Conservation (phyloP, 768 basidiomycete genomes). For the Clathrus columnatus region DNA sequence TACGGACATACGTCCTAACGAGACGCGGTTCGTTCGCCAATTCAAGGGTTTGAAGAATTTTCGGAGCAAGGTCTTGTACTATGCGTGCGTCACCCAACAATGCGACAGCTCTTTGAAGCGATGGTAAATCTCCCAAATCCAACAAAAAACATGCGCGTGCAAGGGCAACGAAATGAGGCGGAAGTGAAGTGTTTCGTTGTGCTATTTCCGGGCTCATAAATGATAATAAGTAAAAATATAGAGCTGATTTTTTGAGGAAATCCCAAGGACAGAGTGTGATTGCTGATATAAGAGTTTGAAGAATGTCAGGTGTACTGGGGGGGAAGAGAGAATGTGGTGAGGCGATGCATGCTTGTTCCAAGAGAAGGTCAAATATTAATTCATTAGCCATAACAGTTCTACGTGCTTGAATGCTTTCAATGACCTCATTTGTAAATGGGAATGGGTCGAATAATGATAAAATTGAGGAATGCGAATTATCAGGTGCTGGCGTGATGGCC, state of each 20-base stretch:
- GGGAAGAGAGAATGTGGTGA: slow-evolving; percentile 60
- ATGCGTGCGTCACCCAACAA: slow-evolving; percentile 67
- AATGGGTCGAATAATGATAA: background rate
- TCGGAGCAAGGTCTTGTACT: slow-evolving; percentile 68
- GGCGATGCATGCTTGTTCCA: slow-evolving; percentile 53
- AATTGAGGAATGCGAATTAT: background rate
- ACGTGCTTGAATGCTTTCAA: slow-evolving; percentile 41
- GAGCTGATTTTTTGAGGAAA: slow-evolving; percentile 67
- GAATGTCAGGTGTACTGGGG: slow-evolving; percentile 43
- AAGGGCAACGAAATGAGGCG: slow-evolving; percentile 65
- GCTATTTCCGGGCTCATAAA: slow-evolving; percentile 42
- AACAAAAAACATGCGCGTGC: slow-evolving; percentile 84
- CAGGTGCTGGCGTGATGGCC: slow-evolving; percentile 3
- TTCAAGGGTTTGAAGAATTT: slow-evolving; percentile 62
- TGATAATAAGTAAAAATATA: slow-evolving; percentile 64
- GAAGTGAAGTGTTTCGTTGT: slow-evolving; percentile 58
- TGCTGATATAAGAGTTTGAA: slow-evolving; percentile 50
- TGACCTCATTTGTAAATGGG: slow-evolving; percentile 1
- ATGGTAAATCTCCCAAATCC: slow-evolving; percentile 43
- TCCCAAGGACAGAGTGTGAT: slow-evolving; percentile 62
- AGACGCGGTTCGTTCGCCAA: slow-evolving; percentile 37
- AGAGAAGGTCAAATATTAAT: slow-evolving; percentile 68
- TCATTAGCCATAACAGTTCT: slow-evolving; percentile 52
- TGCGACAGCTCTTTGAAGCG: slow-evolving; percentile 53
- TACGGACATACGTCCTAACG: slow-evolving; percentile 65